phyloP scores from a whole-genome alignment of 2,329 filamentous ascomycete genomes.

The Elsinoe necatrix region DNA sequence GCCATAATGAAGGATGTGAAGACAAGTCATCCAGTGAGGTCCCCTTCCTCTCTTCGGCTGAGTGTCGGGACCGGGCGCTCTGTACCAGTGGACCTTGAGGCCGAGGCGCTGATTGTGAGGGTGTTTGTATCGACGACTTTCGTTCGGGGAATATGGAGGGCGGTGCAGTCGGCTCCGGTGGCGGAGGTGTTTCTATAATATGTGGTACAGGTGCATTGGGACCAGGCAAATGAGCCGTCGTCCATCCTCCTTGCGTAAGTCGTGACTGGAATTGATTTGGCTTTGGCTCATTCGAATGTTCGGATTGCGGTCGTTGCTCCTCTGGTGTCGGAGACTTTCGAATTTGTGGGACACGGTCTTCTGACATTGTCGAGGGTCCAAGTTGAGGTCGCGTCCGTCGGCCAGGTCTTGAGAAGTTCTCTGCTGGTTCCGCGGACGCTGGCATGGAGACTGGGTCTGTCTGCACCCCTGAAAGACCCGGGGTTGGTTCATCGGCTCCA shows the following conservation, averaged over 20 bases:
- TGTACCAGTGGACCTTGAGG: constrained; percentile 32
- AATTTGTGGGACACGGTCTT: constrained; percentile 20
- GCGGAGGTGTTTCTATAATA: constrained; percentile 57
- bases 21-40: constrained; percentile 54
- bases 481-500: constrained; percentile 39
- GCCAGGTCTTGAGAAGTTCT: constrained; percentile 56
- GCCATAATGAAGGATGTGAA: constrained; percentile 58
- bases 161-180: constrained; percentile 15
- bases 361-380: constrained; percentile 25
- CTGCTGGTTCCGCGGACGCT: constrained; percentile 28
- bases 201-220: constrained; percentile 45
- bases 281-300: constrained; percentile 25
- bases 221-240: constrained; percentile 44
- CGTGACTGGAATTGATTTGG: constrained; percentile 47
- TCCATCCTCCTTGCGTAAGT: constrained; percentile 48
- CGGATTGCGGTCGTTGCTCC: constrained; percentile 16
- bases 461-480: constrained; percentile 54
- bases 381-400: constrained; percentile 40
- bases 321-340: constrained; percentile 14
- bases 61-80: constrained; percentile 2
- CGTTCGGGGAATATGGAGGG: constrained; percentile 41
- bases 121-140: constrained; percentile 39
- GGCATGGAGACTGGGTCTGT: constrained; percentile 51
- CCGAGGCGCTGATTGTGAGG: neutral
- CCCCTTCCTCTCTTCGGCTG: neutral